These are phyloP conservation scores for Trifolium repens DNA, from an alignment of 306 rosid species.

Conservation along the genomic window DNA sequence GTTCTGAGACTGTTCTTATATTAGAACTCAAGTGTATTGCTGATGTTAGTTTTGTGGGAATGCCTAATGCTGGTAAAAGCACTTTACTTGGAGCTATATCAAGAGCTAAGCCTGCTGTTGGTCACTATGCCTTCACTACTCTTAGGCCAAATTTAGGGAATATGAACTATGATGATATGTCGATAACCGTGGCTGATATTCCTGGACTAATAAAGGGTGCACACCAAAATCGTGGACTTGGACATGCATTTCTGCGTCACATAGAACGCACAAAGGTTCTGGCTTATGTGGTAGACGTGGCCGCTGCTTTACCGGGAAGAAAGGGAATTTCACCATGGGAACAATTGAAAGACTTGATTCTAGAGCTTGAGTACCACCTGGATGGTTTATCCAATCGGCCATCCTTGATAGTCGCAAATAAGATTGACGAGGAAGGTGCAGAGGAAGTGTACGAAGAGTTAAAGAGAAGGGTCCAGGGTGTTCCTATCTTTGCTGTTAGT, in stretches of 20 bases:
- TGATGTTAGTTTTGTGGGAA: slow-evolving; percentile 92
- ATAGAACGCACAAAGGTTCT: slow-evolving; percentile 90
- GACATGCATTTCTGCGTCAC: slow-evolving; percentile 90
- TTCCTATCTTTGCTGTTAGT: slow-evolving; percentile 78
- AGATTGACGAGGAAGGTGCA: slow-evolving; percentile 90
- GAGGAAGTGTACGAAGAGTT: slow-evolving; percentile 68
- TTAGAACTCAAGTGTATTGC: slow-evolving; percentile 94
- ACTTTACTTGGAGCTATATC: slow-evolving; percentile 89
- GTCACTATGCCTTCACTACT: slow-evolving; percentile 92
- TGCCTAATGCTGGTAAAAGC: slow-evolving; percentile 99
- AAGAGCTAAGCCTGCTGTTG: slow-evolving; percentile 80
- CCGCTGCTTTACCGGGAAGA: slow-evolving; percentile 74
- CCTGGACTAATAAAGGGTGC: slow-evolving; percentile 97
- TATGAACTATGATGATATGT: slow-evolving; percentile 77
- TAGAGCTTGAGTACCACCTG: slow-evolving; percentile 86
- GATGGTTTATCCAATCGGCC: slow-evolving; percentile 79
- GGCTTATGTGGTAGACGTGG: slow-evolving; percentile 87
- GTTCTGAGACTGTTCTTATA: slow-evolving; percentile 71
- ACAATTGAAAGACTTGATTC: slow-evolving; percentile 73
- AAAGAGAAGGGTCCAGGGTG: slow-evolving; percentile 69
- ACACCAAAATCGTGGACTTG: slow-evolving; percentile 84
- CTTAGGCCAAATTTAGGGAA: slow-evolving; percentile 92
- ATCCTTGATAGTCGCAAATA: slow-evolving; percentile 86
- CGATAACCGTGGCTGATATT: slow-evolving; percentile 87
- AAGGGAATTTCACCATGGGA: slow-evolving; percentile 94